A percentile compares a stretch with the other conserved stretches of the same genome.
Evolutionary conservation across 78 protist genomes (phyloP).

Genomic region (Dictyostelium firmibasis): DNA sequence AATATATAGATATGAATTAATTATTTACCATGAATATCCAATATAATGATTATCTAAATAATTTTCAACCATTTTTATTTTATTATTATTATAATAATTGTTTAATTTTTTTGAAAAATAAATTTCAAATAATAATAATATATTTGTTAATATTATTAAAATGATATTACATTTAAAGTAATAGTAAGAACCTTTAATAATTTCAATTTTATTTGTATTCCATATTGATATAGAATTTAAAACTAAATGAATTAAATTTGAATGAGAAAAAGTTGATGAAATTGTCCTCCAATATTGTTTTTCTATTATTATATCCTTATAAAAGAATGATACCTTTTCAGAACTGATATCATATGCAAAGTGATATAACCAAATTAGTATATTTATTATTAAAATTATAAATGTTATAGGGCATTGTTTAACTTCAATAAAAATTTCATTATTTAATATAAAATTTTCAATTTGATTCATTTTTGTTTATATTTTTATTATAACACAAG

Average conservation of each 20-base stretch:
- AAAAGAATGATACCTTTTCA: neutral
- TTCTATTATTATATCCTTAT: neutral
- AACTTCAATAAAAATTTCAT: neutral
- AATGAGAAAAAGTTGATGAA: neutral
- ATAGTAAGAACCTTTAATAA: neutral
- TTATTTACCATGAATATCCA: neutral
- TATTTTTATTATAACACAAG: too few species aligned
- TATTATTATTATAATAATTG: neutral
- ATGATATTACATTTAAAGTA: neutral
- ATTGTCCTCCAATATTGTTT: neutral
- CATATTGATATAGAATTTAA: neutral
- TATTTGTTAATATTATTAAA: neutral
- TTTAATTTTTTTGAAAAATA: neutral
- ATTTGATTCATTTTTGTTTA: neutral
- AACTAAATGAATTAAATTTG: neutral
- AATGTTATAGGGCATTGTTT: neutral
- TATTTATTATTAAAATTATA: neutral
- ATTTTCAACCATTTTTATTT: neutral
- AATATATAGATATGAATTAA: neutral
- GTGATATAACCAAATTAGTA: neutral
- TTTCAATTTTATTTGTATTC: constrained; percentile 8
- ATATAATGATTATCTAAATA: neutral
- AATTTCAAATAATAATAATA: neutral
- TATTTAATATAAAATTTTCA: neutral
- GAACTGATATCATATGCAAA: neutral